phyloP scores from a whole-genome alignment of 2,329 filamentous ascomycete species.

The Alternaria sp. region DNA sequence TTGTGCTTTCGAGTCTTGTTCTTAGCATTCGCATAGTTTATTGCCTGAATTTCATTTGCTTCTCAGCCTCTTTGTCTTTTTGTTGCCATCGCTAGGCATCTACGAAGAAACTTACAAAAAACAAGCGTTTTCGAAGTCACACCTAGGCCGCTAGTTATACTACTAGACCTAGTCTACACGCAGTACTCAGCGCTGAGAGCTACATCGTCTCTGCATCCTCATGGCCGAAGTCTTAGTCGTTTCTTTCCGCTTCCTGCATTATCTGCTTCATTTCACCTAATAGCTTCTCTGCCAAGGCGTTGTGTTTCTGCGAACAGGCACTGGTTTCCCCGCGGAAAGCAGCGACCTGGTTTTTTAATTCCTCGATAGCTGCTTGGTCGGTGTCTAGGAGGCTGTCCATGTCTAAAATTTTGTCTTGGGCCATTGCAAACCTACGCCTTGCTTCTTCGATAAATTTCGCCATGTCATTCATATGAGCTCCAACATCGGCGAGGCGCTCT shows the following conservation, averaged over 20 bases:
- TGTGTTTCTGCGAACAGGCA: no score
- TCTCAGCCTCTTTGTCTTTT: not conserved
- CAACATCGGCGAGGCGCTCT: no score
- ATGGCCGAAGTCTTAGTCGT: not conserved
- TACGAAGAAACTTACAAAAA: not conserved
- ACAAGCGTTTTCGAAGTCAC: not conserved
- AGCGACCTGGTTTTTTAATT: no score
- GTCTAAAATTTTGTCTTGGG: not conserved
- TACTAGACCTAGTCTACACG: no score
- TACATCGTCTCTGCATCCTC: not conserved
- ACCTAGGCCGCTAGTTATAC: no score
- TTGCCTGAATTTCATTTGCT: not conserved
- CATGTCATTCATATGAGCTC: not conserved
- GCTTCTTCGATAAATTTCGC: no score
- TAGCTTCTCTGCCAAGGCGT: no score
- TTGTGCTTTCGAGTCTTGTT: not conserved
- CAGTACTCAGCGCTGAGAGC: not conserved
- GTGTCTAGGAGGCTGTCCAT: not conserved
- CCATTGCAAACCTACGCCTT: not conserved
- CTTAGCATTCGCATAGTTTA: not conserved
- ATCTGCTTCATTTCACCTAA: not conserved
- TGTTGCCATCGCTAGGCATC: not conserved
- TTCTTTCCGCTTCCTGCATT: not conserved
- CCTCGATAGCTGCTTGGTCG: no score
- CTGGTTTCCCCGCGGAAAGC: no score